Percentiles rank a stretch among this genome's conserved stretches.
phyloP scores from a whole-genome alignment of 1,139 yeast genomes.

The Hansenula anomala region DNA sequence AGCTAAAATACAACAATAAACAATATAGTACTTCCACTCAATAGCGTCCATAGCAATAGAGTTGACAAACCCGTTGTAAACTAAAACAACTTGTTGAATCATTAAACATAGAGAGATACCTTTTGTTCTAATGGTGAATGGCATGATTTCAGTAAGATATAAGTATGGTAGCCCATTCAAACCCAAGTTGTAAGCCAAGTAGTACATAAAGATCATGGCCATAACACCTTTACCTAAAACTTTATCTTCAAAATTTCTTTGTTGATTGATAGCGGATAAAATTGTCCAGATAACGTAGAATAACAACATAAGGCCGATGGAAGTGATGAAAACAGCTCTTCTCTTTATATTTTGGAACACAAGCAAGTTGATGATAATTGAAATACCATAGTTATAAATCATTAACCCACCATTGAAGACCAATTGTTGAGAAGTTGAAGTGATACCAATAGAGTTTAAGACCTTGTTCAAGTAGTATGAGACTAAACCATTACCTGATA shows the following conservation, averaged over 20 bases:
- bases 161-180: slow-evolving; percentile 28
- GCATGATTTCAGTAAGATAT: slow-evolving; percentile 35
- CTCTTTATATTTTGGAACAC: slow-evolving; percentile 25
- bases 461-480: slow-evolving; percentile 47
- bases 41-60: slow-evolving; percentile 58
- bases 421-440: slow-evolving; percentile 37
- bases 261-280: slow-evolving; percentile 28
- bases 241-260: slow-evolving; percentile 23
- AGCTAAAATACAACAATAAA: slow-evolving; percentile 36
- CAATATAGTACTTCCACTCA: slow-evolving; percentile 57
- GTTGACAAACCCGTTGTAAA: slow-evolving; percentile 46
- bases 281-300: slow-evolving; percentile 32
- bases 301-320: slow-evolving; percentile 27
- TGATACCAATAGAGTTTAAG: slow-evolving; percentile 46
- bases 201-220: slow-evolving; percentile 33
- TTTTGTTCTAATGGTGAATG: slow-evolving; percentile 33
- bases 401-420: slow-evolving; percentile 36
- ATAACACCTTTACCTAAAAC: slow-evolving; percentile 29
- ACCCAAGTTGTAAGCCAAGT: slow-evolving; percentile 29
- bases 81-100: slow-evolving; percentile 25
- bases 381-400: slow-evolving; percentile 25
- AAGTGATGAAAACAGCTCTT: slow-evolving; percentile 25
- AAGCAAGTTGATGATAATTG: slow-evolving; percentile 25
- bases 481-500: slow-evolving; percentile 50
- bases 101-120: slow-evolving; percentile 27